Conservation (phyloP, 2,329 filamentous ascomycete species). For the Microascus cirrosus region DNA sequence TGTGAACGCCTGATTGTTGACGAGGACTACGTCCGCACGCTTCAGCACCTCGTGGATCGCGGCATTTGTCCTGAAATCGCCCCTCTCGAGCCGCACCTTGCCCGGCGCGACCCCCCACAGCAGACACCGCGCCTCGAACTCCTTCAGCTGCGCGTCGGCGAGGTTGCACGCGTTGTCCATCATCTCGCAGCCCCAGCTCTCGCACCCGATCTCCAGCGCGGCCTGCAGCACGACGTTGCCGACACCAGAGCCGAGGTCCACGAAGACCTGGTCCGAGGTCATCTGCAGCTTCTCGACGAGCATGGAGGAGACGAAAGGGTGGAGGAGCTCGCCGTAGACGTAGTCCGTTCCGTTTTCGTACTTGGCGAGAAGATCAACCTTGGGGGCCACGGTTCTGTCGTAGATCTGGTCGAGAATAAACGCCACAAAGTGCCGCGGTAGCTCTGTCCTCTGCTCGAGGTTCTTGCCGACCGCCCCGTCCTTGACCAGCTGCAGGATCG, state of each 20-base stretch:
- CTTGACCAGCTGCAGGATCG: slow-evolving; percentile 52
- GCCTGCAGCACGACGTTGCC: slow-evolving; percentile 94
- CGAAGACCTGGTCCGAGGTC: slow-evolving; percentile 75
- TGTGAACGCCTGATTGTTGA: slow-evolving; percentile 97
- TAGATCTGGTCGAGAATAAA: slow-evolving; percentile 84
- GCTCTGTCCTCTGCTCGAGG: slow-evolving; percentile 54
- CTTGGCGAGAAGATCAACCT: slow-evolving; percentile 70
- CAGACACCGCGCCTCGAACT: slow-evolving; percentile 75
- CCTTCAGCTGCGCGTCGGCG: slow-evolving; percentile 66
- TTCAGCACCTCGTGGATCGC: slow-evolving; percentile 63
- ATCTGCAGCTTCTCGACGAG: slow-evolving; percentile 66
- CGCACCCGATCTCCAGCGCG: slow-evolving; percentile 83
- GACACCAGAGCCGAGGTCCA: slow-evolving; percentile 91
- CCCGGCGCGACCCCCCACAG: slow-evolving; percentile 84
- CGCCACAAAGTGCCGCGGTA: slow-evolving; percentile 63
- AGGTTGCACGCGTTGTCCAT: slow-evolving; percentile 84
- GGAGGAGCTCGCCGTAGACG: slow-evolving; percentile 86
- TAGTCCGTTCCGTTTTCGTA: slow-evolving; percentile 89
- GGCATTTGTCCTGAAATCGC: slow-evolving; percentile 69
- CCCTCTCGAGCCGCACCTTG: slow-evolving; percentile 65
- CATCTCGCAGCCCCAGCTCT: slow-evolving; percentile 94
- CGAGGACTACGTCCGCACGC: slow-evolving; percentile 85
- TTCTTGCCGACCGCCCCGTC: slow-evolving; percentile 63
- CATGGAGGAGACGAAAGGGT: slow-evolving; percentile 73
- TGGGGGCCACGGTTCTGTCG: slow-evolving; percentile 81